Evolutionary conservation across 768 basidiomycete genomes (phyloP).

Genomic region (Pulveroboletus sp.): DNA sequence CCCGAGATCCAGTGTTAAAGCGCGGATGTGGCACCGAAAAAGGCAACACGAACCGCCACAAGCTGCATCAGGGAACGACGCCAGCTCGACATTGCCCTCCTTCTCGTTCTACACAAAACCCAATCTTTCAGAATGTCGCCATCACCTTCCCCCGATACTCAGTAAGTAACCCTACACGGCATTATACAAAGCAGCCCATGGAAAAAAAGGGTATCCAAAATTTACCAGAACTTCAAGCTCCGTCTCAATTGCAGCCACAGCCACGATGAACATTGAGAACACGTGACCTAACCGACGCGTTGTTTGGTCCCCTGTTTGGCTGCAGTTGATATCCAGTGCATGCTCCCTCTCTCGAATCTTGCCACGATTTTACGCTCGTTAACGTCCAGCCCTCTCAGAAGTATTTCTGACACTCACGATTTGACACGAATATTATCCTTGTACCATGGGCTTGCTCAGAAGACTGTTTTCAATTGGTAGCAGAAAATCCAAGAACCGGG

Average conservation of each 20-base stretch:
- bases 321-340: slow-evolving; percentile 28
- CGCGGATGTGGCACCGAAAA: too few species aligned
- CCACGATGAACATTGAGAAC: not conserved
- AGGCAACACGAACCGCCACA: too few species aligned
- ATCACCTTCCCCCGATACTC: too few species aligned
- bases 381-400: slow-evolving; percentile 24
- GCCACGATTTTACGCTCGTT: slow-evolving; percentile 22
- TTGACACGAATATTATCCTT: slow-evolving; percentile 18
- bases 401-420: slow-evolving; percentile 22
- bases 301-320: slow-evolving; percentile 41
- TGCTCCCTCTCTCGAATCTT: not conserved
- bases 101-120: too few species aligned
- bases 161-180: too few species aligned
- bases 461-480: slow-evolving; percentile 64
- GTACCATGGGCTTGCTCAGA: slow-evolving; percentile 62
- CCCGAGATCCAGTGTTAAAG: not conserved
- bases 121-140: too few species aligned
- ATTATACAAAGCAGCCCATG: too few species aligned
- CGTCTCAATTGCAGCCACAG: too few species aligned
- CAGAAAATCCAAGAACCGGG: slow-evolving; percentile 53
- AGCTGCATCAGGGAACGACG: too few species aligned
- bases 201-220: too few species aligned
- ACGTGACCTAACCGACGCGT: slow-evolving; percentile 20
- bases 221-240: too few species aligned
- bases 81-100: too few species aligned